These are phyloP conservation scores for Sphaerulina vaccinii DNA, from an alignment of 2,329 filamentous ascomycete genomes.

Conservation along the genomic window DNA sequence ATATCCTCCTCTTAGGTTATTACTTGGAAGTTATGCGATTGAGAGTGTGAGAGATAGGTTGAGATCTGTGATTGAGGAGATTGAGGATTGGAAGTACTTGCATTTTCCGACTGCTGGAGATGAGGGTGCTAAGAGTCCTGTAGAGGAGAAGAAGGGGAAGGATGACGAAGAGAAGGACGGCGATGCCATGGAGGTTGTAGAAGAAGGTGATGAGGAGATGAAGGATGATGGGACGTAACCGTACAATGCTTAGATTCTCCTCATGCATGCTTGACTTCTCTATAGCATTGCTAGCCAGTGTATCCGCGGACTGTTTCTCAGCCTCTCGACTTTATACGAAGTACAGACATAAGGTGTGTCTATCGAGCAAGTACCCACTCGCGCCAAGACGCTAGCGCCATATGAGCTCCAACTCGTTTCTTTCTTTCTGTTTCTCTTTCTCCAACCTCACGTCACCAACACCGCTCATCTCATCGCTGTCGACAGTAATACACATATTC, in stretches of 20 bases:
- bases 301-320: no score
- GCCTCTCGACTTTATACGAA: no score
- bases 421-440: not conserved
- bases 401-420: not conserved
- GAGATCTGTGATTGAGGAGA: slow-evolving; percentile 86
- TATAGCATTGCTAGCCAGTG: no score
- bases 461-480: slow-evolving; percentile 38
- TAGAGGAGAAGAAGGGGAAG: slow-evolving; percentile 21
- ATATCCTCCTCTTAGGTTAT: slow-evolving; percentile 81
- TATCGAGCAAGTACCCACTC: no score
- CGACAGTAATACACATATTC: slow-evolving; percentile 19
- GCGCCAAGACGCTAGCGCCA: not conserved
- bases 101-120: slow-evolving; percentile 37
- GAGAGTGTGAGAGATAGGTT: slow-evolving; percentile 91
- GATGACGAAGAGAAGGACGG: slow-evolving; percentile 26
- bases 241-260: no score
- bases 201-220: slow-evolving; percentile 20
- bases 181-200: slow-evolving; percentile 27
- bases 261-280: no score
- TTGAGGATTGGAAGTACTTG: slow-evolving; percentile 44
- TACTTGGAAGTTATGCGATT: slow-evolving; percentile 92
- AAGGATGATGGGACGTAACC: slow-evolving; percentile 19
- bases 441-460: not conserved
- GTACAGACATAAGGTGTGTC: no score
- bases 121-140: slow-evolving; percentile 26